phyloP scores from a whole-genome alignment of 2,329 filamentous ascomycete species.

The Cytospora mali region DNA sequence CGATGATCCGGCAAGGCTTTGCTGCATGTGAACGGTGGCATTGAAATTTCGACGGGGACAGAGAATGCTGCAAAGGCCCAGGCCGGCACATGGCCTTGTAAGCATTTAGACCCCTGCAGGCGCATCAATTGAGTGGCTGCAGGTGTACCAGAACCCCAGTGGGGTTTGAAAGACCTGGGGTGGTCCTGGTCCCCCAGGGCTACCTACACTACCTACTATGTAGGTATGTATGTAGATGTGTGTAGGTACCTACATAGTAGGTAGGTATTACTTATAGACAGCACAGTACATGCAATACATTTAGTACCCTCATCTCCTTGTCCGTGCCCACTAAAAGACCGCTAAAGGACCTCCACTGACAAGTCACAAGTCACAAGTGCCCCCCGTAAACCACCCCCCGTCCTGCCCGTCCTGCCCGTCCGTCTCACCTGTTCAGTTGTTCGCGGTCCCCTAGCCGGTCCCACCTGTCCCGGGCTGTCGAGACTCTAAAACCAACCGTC shows the following conservation, averaged over 20 bases:
- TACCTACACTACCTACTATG: too few species aligned
- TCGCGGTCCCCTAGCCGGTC: conserved; percentile 2
- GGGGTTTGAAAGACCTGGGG: not conserved
- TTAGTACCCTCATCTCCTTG: conserved; percentile 10
- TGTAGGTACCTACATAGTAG: too few species aligned
- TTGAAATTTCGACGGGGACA: not conserved
- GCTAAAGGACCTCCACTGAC: conserved; percentile 4
- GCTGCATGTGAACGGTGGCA: conserved; percentile 8
- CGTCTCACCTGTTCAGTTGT: conserved; percentile 6
- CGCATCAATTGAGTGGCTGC: conserved; percentile 14
- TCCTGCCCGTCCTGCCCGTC: conserved; percentile 4
- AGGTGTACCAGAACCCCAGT: conserved; percentile 6
- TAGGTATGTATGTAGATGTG: too few species aligned
- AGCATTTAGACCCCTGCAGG: conserved; percentile 9
- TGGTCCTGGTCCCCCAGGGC: too few species aligned
- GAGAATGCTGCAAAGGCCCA: conserved; percentile 8
- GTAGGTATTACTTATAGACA: too few species aligned
- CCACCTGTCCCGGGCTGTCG: not conserved
- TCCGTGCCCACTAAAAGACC: not conserved
- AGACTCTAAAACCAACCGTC: conserved; percentile 19
- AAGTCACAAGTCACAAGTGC: conserved; percentile 18
- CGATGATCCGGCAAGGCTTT: not conserved
- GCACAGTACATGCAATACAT: not conserved
- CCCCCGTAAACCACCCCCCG: not conserved
- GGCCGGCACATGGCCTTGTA: conserved; percentile 16